A percentile compares a stretch with the other conserved stretches of the same genome.
Conservation (phyloP, 345 rosid genomes). For the Salix arbutifolia region DNA sequence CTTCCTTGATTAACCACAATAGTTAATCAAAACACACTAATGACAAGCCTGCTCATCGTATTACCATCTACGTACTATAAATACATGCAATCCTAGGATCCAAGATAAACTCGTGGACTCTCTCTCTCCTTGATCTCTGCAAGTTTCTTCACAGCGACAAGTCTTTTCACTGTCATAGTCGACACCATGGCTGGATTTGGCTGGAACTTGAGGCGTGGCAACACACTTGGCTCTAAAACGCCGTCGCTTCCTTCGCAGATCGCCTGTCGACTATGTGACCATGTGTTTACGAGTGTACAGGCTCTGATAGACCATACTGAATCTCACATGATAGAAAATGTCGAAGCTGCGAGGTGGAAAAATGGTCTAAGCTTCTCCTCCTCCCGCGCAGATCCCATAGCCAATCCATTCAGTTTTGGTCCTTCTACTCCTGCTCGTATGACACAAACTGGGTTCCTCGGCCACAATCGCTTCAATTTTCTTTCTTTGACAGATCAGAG, state of each 20-base stretch:
- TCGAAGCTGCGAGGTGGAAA: neutral
- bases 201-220: conserved; percentile 14
- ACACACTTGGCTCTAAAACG: neutral
- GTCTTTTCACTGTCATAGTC: neutral
- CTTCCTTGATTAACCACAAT: neutral
- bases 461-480: neutral
- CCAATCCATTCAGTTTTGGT: neutral
- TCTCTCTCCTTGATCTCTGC: neutral
- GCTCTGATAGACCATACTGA: conserved; percentile 29
- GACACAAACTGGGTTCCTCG: neutral
- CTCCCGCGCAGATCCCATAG: neutral
- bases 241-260: neutral
- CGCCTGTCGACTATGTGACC: conserved; percentile 34
- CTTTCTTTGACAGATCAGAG: neutral
- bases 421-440: neutral
- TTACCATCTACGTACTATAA: neutral
- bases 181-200: conserved; percentile 19
- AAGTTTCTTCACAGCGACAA: neutral
- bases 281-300: conserved; percentile 19
- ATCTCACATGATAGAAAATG: conserved; percentile 6
- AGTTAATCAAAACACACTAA: neutral
- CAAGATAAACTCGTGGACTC: neutral
- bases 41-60: neutral
- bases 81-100: neutral
- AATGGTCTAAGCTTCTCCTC: neutral